Base-by-base conservation (phyloP, 805 yeast genomes). In the Jamesozyma piceae region DNA sequence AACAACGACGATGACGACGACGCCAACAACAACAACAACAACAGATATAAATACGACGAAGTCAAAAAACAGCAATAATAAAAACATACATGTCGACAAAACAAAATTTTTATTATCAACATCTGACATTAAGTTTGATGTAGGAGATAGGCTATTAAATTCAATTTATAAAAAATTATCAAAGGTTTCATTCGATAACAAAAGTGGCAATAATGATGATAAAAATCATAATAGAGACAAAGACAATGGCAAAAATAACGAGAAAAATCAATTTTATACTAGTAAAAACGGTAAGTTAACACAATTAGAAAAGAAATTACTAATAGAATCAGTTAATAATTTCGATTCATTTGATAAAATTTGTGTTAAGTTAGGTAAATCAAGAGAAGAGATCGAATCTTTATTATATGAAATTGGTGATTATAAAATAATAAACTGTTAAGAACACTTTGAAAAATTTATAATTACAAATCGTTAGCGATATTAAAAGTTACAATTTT, bases 321-420 rank as follows among this genome's bases (percentile, higher is more conserved):
- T 78, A 37, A 46, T 75, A 2, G 70, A 69, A 46, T 60, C 75
- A 13, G 50, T 81, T 24, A 69, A 70, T 44, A 72, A 74, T 18
- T 70, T 70, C 20, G 79, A 74, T 40, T 73, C 72, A 47, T 68
- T 79, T 49, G 90, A 82, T 52, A 67, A 74, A 3, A 78, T 86
- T 2, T 81, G 90, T 53, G 84, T 90, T 0, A 82, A 77, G 44
- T 64, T 85, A 51, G 74, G 71, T 37, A 70, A 71, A 53, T 71
- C 82, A 9, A 65, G 77, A 37, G 58, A 57, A 18, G 80, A 79
- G 24, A 74, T 82, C 1, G 82, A 78, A 50, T 53, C 52, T 2
- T 41, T 75, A 3, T 45, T 78, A n/a, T 57, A 65, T 27, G 60
- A 62, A 27, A 60, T 78, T 26, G 79, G 79, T 1, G 73, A 72